phyloP scores from a whole-genome alignment of 148 eudicot species.

The Amaranthus palmeri region DNA sequence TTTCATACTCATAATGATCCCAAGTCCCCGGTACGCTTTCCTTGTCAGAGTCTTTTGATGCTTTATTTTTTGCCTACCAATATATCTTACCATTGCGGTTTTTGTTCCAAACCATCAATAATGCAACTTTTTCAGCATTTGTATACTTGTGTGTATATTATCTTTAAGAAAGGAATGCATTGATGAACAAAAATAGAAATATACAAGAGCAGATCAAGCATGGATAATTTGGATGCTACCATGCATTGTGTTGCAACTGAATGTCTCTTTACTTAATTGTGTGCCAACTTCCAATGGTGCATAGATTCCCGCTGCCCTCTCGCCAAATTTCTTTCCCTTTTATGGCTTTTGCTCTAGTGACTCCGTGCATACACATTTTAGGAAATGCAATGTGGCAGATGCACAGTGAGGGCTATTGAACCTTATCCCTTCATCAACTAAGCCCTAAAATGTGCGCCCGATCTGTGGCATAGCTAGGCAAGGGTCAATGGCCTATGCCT shows the following conservation, averaged over 20 bases:
- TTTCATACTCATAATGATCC: background rate
- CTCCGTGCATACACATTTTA: no score
- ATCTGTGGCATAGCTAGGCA: background rate
- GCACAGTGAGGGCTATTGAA: background rate
- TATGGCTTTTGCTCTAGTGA: background rate
- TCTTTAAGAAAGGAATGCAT: background rate
- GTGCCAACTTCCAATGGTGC: no score
- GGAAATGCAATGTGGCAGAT: no score
- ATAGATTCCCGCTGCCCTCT: no score
- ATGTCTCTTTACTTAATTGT: no score
- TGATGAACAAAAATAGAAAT: background rate
- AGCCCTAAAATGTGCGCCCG: background rate
- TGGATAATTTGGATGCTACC: background rate
- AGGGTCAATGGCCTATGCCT: background rate
- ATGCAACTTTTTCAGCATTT: background rate
- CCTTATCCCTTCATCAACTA: background rate
- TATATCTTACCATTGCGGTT: background rate
- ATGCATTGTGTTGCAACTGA: no score
- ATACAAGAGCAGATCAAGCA: background rate
- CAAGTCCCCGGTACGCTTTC: background rate
- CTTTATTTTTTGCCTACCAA: background rate
- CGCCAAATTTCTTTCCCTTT: no score
- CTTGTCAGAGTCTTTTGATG: background rate
- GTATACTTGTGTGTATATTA: background rate
- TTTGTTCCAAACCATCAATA: background rate